Percentiles rank a stretch among this genome's conserved stretches.
phyloP scores from a whole-genome alignment of 352 stramenopile genomes.

The Globisporangium spinosum region DNA sequence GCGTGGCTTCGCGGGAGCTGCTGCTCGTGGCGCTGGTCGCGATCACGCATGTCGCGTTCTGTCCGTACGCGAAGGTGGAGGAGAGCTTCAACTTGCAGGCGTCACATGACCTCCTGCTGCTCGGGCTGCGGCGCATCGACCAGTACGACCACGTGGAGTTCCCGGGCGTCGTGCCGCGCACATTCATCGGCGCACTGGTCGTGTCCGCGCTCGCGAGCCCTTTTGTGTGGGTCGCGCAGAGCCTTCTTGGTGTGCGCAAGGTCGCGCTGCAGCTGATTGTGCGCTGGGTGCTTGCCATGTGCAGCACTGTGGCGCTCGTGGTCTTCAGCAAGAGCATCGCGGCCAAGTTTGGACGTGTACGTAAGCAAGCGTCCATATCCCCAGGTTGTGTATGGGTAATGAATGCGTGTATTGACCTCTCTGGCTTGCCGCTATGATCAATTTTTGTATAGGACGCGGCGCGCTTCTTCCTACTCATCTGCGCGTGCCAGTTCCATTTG shows the following conservation, averaged over 20 bases:
- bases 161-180: constrained; percentile 97
- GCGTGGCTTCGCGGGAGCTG: background rate
- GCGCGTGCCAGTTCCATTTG: constrained; percentile 95
- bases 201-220: constrained; percentile 50
- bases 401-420: background rate
- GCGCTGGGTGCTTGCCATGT: constrained; percentile 54
- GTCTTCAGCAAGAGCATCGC: constrained; percentile 62
- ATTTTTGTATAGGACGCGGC: constrained; percentile 30
- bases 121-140: constrained; percentile 39
- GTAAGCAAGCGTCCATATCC: background rate
- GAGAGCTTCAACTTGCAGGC: constrained; percentile 99
- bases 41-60: constrained; percentile 47
- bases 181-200: constrained; percentile 91
- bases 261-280: constrained; percentile 56
- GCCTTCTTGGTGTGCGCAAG: constrained; percentile 31
- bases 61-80: constrained; percentile 91
- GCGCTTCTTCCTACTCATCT: constrained; percentile 86
- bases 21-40: constrained; percentile 24
- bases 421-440: background rate
- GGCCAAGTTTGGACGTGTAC: constrained; percentile 48
- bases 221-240: constrained; percentile 28
- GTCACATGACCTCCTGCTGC: constrained; percentile 94
- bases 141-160: constrained; percentile 97
- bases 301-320: constrained; percentile 51
- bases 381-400: background rate